Evolutionary conservation across 208 protist genomes (phyloP).

Genomic region (Wallacemonas sp.): DNA sequence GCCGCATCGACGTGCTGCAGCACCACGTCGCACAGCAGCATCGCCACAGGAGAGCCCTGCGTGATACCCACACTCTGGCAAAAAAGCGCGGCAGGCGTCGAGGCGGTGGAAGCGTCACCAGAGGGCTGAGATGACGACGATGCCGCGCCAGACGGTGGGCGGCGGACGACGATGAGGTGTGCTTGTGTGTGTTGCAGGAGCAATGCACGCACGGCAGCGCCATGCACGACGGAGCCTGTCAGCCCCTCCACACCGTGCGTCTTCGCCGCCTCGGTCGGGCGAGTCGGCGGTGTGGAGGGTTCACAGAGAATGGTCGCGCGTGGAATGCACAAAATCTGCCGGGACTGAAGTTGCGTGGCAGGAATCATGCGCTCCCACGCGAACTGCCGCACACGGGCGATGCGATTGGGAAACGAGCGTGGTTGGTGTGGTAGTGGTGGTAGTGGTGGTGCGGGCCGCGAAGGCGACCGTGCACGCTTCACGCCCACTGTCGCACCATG

Average conservation of each 20-base stretch:
- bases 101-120: too few relatives aligned
- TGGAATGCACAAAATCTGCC: constrained; percentile 39
- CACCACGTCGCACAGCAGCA: constrained; percentile 75
- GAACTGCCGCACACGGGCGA: constrained; percentile 19
- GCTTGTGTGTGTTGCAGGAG: constrained; percentile 44
- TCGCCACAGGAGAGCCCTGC: constrained; percentile 78
- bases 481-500: neutral
- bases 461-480: neutral
- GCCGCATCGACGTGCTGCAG: constrained; percentile 39
- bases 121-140: too few relatives aligned
- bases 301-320: constrained; percentile 48
- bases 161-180: constrained; percentile 46
- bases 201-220: constrained; percentile 34
- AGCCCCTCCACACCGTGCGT: neutral
- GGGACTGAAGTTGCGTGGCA: constrained; percentile 13
- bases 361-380: constrained; percentile 30
- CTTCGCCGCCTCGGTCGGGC: neutral
- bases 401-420: too few relatives aligned
- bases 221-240: constrained; percentile 20
- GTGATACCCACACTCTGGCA: constrained; percentile 54
- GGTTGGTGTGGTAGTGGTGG: too few relatives aligned
- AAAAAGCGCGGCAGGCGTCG: constrained; percentile 24
- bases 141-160: too few relatives aligned
- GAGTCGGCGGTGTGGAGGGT: neutral
- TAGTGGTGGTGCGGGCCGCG: neutral